Conservation (phyloP, 169 alveolate species). For the Eimeria tenella region DNA sequence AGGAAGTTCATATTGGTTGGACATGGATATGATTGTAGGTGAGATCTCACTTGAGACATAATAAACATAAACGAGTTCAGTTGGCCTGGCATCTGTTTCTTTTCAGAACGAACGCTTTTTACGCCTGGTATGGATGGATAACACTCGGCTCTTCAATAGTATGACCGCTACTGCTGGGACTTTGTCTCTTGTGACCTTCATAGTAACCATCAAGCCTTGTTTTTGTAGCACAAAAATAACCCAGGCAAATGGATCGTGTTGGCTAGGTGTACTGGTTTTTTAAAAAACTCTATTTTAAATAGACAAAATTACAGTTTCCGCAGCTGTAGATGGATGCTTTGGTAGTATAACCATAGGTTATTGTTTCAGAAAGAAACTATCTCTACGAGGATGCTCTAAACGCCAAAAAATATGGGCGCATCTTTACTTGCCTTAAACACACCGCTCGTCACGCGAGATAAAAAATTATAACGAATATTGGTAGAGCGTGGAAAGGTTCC, state of each 20-base stretch:
- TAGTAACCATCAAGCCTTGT: not conserved
- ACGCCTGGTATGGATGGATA: constrained; percentile 17
- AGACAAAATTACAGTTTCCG: not conserved
- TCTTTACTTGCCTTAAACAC: not conserved
- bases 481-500: too few relatives aligned
- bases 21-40: not conserved
- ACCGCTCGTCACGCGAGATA: too few relatives aligned
- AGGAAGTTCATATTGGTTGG: not conserved
- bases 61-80: too few relatives aligned
- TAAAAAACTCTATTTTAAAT: not conserved
- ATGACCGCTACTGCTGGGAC: constrained; percentile 22
- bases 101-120: not conserved
- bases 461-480: too few relatives aligned
- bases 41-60: not conserved
- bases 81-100: too few relatives aligned
- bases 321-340: not conserved
- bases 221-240: not conserved
- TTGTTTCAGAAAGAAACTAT: not conserved
- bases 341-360: not conserved
- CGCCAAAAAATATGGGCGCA: not conserved
- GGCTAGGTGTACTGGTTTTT: not conserved
- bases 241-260: not conserved
- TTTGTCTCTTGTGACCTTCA: not conserved
- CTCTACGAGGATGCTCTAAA: not conserved
- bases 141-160: not conserved